Evolutionary conservation across 805 yeast genomes (phyloP).

Genomic region (Cyberlindnera suaveolens): DNA sequence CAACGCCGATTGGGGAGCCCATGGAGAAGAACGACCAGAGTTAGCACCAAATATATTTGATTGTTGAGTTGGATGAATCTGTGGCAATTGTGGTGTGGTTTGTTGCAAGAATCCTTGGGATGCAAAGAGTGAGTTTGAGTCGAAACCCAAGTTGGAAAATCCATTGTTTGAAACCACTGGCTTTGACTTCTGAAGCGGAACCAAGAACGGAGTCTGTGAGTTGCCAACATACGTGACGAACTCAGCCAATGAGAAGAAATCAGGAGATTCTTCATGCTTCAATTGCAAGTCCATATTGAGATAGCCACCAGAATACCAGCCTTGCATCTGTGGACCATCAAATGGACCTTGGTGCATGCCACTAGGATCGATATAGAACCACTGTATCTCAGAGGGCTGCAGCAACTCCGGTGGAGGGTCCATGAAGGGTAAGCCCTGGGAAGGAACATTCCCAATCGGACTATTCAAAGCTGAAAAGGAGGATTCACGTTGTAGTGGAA

Average conservation of each 20-base stretch:
- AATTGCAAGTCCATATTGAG: slow-evolving; percentile 48
- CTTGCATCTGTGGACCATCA: slow-evolving; percentile 66
- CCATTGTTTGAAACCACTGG: slow-evolving; percentile 15
- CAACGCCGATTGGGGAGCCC: slow-evolving; percentile 11
- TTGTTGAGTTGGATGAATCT: slow-evolving; percentile 12
- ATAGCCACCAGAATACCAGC: slow-evolving; percentile 63
- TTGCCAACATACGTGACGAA: slow-evolving; percentile 42
- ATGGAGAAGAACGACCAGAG: slow-evolving; percentile 18
- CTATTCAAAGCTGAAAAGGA: slow-evolving; percentile 8
- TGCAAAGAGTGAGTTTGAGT: slow-evolving; percentile 1
- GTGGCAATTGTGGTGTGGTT: slow-evolving; percentile 8
- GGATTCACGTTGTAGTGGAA: slow-evolving; percentile 4
- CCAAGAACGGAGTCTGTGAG: slow-evolving; percentile 64
- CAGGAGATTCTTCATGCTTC: slow-evolving; percentile 50
- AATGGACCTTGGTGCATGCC: slow-evolving; percentile 82
- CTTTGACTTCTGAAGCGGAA: slow-evolving; percentile 32
- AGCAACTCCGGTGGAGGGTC: slow-evolving; percentile 16
- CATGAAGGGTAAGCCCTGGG: slow-evolving; percentile 1
- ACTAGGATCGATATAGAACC: slow-evolving; percentile 70
- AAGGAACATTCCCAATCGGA: slow-evolving; percentile 4
- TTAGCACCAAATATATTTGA: not conserved
- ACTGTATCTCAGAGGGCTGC: slow-evolving; percentile 41
- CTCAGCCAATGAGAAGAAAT: slow-evolving; percentile 45
- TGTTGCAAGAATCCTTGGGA: slow-evolving; percentile 5
- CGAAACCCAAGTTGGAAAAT: not conserved